A percentile compares a stretch with the other conserved stretches of the same genome.
Evolutionary conservation across 2,329 filamentous ascomycete species (phyloP).

Genomic region (Cytospora paraplurivora): DNA sequence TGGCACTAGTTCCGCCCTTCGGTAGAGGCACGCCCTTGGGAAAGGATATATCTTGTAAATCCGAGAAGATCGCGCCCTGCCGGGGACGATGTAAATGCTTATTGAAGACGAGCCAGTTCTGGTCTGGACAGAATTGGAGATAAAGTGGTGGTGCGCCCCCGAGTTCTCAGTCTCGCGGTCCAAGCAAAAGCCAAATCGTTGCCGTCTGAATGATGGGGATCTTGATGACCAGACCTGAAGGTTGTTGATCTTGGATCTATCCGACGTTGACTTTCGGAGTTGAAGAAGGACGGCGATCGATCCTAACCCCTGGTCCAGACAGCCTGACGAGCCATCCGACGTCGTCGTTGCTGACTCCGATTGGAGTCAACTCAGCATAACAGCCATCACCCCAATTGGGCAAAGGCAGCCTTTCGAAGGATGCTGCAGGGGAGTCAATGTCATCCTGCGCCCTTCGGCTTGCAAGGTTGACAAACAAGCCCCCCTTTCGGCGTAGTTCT

Average conservation of each 20-base stretch:
- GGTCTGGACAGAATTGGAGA: not conserved
- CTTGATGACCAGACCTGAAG: conserved; percentile 4
- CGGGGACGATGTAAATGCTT: not conserved
- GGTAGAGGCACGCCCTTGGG: conserved; percentile 8
- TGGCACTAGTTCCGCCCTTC: not conserved
- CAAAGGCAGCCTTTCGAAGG: not conserved
- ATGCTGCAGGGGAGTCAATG: conserved; percentile 1
- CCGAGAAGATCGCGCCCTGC: not conserved
- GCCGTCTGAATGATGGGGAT: not conserved
- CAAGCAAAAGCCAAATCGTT: not conserved
- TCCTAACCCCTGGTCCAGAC: conserved; percentile 5
- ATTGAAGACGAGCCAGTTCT: not conserved
- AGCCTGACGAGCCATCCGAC: conserved; percentile 19
- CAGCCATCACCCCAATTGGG: not conserved
- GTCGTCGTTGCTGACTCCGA: conserved; percentile 21
- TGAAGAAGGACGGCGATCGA: not conserved
- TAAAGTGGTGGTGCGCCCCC: not conserved
- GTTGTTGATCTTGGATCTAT: not conserved
- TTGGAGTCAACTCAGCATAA: conserved; percentile 12
- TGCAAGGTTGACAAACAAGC: not conserved
- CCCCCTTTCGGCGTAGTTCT: conserved; percentile 15
- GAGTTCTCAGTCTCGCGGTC: not conserved
- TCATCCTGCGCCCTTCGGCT: conserved; percentile 22
- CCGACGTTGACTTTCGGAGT: not conserved
- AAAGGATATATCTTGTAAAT: not conserved